Evolutionary conservation across 108 stramenopile species (phyloP), one percentile per base, ranked within the genome.

Genomic region (Conticribra weissflogii): DNA sequence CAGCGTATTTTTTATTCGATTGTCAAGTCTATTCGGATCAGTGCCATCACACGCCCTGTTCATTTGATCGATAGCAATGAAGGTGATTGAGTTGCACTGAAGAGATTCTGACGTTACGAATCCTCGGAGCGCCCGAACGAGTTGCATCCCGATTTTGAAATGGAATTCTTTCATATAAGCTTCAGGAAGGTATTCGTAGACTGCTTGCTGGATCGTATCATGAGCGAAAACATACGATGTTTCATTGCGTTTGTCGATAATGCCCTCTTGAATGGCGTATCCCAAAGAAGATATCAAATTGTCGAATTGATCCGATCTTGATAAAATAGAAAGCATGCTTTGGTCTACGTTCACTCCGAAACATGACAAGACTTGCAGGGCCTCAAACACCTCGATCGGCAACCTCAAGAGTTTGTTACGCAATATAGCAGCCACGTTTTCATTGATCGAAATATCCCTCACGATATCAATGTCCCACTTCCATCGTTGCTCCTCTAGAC

Each of bases 401-500:
- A 58, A 54, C 7, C 18, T 4, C 2, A 21, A 16, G 8, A 72
- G 23, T 14, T 55, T 72, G 19, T 27, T 54, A 0, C 12, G 31
- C 58, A 72, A 54, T 54, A 72, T 25, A 12, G 64, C 47, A 9
- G 60, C 63, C 0, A 64, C 58, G 22, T 9, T 60, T 23, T 63
- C 51, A 33, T 34, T 31, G 28, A 72, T 54, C 17, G 53, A 52
- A n/a, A 32, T 55, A 14, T 16, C 2, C 21, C 31, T 36, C 4
- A 72, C 53, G n/a, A 31, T 30, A n/a, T 72, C 63, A 29, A 65
- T 30, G 18, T 65, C 52, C 71, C 71, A 72, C n/a, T 44, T 28
- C 71, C 71, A 72, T 5, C 63, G 49, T 7, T 36, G 19, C 12
- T 36, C 63, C 12, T 21, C 18, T 18, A 60, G 16, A 29, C 29